Evolutionary conservation across 1,284 basidiomycete genomes (phyloP), one percentile per base, ranked within the genome.

Genomic region (Tilletia setariae): DNA sequence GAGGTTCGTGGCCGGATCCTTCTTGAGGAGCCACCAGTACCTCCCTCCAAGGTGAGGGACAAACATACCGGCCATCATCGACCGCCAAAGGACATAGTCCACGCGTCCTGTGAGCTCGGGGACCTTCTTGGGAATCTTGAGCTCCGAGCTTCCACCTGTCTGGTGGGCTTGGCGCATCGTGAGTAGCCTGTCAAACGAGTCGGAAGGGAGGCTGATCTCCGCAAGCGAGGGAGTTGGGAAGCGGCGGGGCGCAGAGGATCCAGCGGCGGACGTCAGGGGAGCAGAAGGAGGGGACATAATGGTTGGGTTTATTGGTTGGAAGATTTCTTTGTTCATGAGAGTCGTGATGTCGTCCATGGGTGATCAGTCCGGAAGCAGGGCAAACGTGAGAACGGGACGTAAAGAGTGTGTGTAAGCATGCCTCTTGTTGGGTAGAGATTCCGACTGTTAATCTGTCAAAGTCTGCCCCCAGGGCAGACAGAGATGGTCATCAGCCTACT

Each of bases 281-380:
- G 47, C 19, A 23, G 8, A n/a, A 49, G 47, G 4, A 7, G 19
- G 4, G 25, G 47, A 44, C 43, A 49, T 7, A 23, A n/a, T 19
- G 16, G 19, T 49, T 49, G 47, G 19, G 43, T 9, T 9, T 23
- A n/a, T n/a, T 49, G 16, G 19, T 4, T 49, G 19, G 47, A n/a
- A 49, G 19, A 44, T 44, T 44, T 19, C 11, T 44, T n/a, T n/a
- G n/a, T n/a, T n/a, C n/a, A n/a, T n/a, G n/a, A n/a, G 25, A 49
- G 47, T 49, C 47, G 47, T 49, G 25, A 19, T 4, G 47, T 49
- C 47, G 47, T 49, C 7, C 19, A 19, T 19, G 47, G 47, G 47
- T 49, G 47, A 49, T 49, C 47, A 49, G 47, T 23, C 47, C 47
- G 25, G 47, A 7, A n/a, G n/a, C n/a, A n/a, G n/a, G n/a, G n/a